Percentiles rank a stretch among this genome's conserved stretches.
Conservation (phyloP, 2,329 filamentous ascomycete genomes). For the Penicillium sp. region DNA sequence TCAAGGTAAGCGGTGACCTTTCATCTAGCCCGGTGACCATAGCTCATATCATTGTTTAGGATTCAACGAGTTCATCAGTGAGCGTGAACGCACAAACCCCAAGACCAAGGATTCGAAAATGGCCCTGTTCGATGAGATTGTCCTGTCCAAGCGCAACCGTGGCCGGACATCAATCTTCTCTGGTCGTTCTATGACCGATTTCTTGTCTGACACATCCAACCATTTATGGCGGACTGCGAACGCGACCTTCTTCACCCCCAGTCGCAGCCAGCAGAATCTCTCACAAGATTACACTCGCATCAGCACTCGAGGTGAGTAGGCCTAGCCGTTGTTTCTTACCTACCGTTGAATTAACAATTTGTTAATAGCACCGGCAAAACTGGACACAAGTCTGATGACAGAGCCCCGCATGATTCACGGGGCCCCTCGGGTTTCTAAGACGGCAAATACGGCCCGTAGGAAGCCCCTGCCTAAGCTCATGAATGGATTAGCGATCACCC, state of each 20-base stretch:
- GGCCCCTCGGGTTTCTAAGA: constrained; percentile 63
- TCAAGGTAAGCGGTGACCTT: constrained; percentile 47
- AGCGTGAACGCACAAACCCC: constrained; percentile 56
- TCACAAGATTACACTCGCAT: constrained; percentile 54
- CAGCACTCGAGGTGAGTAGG: constrained; percentile 49
- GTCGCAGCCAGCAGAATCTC: constrained; percentile 45
- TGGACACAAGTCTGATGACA: constrained; percentile 86
- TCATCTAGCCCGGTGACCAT: not conserved
- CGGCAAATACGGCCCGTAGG: constrained; percentile 42
- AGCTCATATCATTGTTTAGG: constrained; percentile 30
- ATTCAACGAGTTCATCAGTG: constrained; percentile 66
- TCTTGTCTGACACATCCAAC: constrained; percentile 63
- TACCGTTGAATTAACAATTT: constrained; percentile 35
- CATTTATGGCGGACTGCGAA: constrained; percentile 65
- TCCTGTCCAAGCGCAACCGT: constrained; percentile 63
- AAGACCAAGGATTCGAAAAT: constrained; percentile 56
- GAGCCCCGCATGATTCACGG: constrained; percentile 89
- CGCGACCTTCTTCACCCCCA: constrained; percentile 56
- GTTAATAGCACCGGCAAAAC: constrained; percentile 70
- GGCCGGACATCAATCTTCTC: constrained; percentile 60
- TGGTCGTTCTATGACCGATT: constrained; percentile 50
- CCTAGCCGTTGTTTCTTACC: not conserved
- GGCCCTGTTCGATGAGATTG: constrained; percentile 65
- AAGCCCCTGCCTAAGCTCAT: constrained; percentile 47
- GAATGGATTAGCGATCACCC: constrained; percentile 40